These are phyloP conservation scores for Seiridium unicorne DNA, from an alignment of 2,329 filamentous ascomycete genomes.

Conservation along the genomic window DNA sequence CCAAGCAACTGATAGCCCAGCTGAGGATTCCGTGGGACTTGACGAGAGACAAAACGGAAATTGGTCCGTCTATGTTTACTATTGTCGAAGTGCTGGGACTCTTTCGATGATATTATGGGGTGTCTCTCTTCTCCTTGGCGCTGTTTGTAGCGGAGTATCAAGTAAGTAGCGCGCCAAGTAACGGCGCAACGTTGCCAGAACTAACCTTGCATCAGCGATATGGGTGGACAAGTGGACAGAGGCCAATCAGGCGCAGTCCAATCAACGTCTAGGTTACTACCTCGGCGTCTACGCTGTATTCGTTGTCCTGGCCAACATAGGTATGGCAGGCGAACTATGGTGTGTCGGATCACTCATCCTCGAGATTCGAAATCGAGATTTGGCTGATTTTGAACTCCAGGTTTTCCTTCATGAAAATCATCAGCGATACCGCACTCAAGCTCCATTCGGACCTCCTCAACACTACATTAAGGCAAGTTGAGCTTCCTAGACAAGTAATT, in stretches of 20 bases:
- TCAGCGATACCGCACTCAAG: background rate
- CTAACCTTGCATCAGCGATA: background rate
- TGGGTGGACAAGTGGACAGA: constrained; percentile 10
- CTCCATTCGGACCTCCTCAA: constrained; percentile 2
- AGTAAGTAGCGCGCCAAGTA: background rate
- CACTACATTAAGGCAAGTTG: background rate
- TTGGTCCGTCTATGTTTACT: constrained; percentile 4
- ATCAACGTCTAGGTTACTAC: constrained; percentile 16
- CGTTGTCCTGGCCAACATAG: constrained; percentile 2
- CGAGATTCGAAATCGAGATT: background rate
- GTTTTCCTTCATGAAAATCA: constrained; percentile 1
- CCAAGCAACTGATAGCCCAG: background rate
- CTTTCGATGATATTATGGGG: background rate
- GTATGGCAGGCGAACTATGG: background rate
- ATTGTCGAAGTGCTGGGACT: background rate
- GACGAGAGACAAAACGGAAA: background rate
- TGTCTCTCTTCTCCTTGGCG: background rate
- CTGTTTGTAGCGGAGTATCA: background rate
- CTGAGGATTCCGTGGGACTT: background rate
- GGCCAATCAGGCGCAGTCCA: constrained; percentile 10
- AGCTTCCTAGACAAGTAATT: background rate
- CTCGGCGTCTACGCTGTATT: constrained; percentile 17
- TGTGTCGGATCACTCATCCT: background rate
- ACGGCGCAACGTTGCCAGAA: background rate
- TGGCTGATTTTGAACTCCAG: background rate